Base-by-base conservation (phyloP, 2,329 filamentous ascomycete genomes). In the Davidsoniella virescens region DNA sequence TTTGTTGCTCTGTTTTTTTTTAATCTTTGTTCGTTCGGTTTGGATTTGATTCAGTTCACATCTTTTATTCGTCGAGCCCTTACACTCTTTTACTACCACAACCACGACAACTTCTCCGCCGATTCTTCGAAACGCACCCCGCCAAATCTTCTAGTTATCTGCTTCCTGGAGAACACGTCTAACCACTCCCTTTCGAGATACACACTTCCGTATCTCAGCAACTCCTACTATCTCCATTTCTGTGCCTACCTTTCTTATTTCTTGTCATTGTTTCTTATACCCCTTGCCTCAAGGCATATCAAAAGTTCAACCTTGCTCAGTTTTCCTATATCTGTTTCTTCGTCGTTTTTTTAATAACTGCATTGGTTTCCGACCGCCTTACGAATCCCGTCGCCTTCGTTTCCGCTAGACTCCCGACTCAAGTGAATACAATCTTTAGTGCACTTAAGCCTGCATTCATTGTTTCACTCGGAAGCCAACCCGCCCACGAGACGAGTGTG, bases 271-370 rank as follows among this genome's bases (percentile, higher is more conserved):
- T 16, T 44, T 47, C 17, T 47, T 51, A 51, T 51, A 51, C 50
- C 44, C 50, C 38, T 47, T 47, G 50, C 50, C 50, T 44, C 39
- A 36, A 51, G 50, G 50, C 50, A 26, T 40, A 10, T 16, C 33
- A 49, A 49, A 42, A 49, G 38, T 43, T 49, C 47, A 39, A 38
- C 9, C 17, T 18, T 39, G 44, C 23, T 29, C 8, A 26, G 39
- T 42, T 40, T 26, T 16, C 29, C n/a, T 3, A 38, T 38, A 3
- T 38, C 8, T 16, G 36, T 12, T 38, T 16, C 12, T 16, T 16
- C 17, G 12, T 40, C 17, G n/a, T 17, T 40, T 40, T 40, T 18
- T n/a, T n/a, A 16, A 10, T 40, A 40, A 4, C 38, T 16, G n/a
- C 7, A 10, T 18, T 26, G 3, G 25, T 23, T 23, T 14, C 12